Evolutionary conservation across 306 rosid genomes (phyloP), one percentile per base, ranked within the genome.

Genomic region (Gleditsia sinensis): DNA sequence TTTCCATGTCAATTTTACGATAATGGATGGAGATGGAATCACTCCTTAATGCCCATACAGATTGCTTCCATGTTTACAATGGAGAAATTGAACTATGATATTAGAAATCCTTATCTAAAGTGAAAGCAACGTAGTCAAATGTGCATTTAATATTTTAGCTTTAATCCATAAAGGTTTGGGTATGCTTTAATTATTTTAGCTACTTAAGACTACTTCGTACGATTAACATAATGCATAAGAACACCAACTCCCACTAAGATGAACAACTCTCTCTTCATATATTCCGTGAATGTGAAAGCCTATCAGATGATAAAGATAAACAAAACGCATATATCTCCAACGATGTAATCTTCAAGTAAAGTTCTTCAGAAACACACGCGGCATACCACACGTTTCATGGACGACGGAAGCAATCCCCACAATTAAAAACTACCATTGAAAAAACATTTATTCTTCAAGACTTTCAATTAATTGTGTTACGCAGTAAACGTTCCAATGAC

Each of bases 51-150:
- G 65, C 32, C 16, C 33, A 32, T 48, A 45, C 55, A 25, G 33
- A 8, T 53, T 5, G 46, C 33, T 50, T 11, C 3, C 27, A 45
- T 9, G 30, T 27, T 13, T 67, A n/a, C 36, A 19, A 30, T 2
- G n/a, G 42, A 17, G 53, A 69, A 68, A 59, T 61, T 75, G 23
- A 51, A 69, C 62, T 8, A 37, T 8, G 9, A 37, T 37, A 37
- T 10, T 37, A 37, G 42, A 10, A 55, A 9, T 33, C 46, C n/a
- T 43, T 33, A 24, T 21, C 12, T 46, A 36, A 67, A 74, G 75
- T 63, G 12, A 49, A 68, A 34, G 40, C 25, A 48, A 37, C 30
- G 10, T 4, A 37, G 36, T 19, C 25, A 19, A 68, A 45, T n/a
- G 1, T n/a, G 53, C 75, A 58, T 34, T 17, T 39, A 51, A 59